Conservation (phyloP, 805 yeast species). For the Sugiyamaella marilandica region DNA sequence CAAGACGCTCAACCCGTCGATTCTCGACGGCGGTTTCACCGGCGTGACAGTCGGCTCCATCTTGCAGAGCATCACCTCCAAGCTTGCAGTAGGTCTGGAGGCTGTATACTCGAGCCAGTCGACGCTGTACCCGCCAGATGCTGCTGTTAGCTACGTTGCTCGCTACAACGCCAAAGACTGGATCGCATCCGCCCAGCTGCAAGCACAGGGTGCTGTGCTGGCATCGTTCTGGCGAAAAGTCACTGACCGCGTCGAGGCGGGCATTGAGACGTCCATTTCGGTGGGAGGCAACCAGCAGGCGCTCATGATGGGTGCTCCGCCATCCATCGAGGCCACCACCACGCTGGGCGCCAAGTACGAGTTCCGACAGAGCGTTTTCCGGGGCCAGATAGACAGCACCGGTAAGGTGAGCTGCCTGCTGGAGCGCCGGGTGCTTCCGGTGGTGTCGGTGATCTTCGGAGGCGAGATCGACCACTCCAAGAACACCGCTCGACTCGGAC, state of each 20-base stretch:
- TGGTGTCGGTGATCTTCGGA: conserved; percentile 78
- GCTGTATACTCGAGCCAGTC: conserved; percentile 69
- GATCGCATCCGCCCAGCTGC: conserved; percentile 91
- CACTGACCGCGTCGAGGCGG: conserved; percentile 77
- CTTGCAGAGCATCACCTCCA: conserved; percentile 82
- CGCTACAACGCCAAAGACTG: conserved; percentile 86
- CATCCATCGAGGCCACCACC: conserved; percentile 85
- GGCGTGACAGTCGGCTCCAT: conserved; percentile 92
- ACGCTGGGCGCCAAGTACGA: conserved; percentile 96
- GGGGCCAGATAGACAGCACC: conserved; percentile 87
- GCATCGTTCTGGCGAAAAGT: conserved; percentile 94
- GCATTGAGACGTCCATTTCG: conserved; percentile 31
- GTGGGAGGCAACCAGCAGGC: conserved; percentile 49
- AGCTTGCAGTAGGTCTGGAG: conserved; percentile 85
- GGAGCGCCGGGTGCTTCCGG: conserved; percentile 91
- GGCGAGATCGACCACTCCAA: conserved; percentile 91
- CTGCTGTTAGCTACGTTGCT: conserved; percentile 82
- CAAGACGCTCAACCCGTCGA: conserved; percentile 85
- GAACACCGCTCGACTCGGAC: conserved; percentile 75
- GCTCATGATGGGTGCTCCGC: conserved; percentile 73
- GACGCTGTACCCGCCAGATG: conserved; percentile 79
- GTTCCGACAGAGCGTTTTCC: conserved; percentile 91
- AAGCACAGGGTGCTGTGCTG: conserved; percentile 84
- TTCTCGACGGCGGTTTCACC: conserved; percentile 67
- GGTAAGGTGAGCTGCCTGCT: conserved; percentile 90